Evolutionary conservation across 2,329 filamentous ascomycete genomes (phyloP), one percentile per base, ranked within the genome.

Genomic region (Tolypocladium inflatum): DNA sequence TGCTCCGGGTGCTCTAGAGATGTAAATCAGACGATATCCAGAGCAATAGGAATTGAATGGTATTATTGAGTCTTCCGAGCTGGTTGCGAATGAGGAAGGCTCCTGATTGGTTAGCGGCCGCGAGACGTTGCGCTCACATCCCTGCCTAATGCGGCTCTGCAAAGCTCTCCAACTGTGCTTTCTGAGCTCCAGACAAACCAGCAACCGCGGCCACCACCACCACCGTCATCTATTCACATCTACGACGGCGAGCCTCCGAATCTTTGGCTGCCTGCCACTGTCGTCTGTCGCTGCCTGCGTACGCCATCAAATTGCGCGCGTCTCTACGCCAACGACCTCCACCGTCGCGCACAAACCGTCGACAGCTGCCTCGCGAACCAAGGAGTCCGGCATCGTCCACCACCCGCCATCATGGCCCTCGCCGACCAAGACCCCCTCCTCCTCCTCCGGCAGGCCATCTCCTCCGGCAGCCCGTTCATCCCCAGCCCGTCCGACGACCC

Each of bases 361-460:
- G 30, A n/a, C 1, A 17, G 13, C 21, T 37, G 35, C 21, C 52
- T 23, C 53, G 26, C 33, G 4, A 4, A 26, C 11, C 26, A 51
- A 56, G 50, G 41, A 23, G 15, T 23, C 33, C 17, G n/a, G 15
- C 45, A 11, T 30, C 45, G 4, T 35, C 37, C 17, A n/a, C 48
- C 19, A 13, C 23, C 58, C 55, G 55, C 64, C 63, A 73, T 60
- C 59, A 88, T 88, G 85, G 79, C 85, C 64, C 70, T 80, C 57
- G 73, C 76, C 65, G 83, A 85, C 64, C 80, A 84, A 63, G 91
- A 97, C 70, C 85, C 92, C 55, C 86, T 97, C 63, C 80, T 91
- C 63, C 86, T 94, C 62, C 82, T 97, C 65, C 90, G 92, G 68
- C 86, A 89, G 70, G 87, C 89, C 63, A 94, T 97, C 74, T 85